Base-by-base conservation (phyloP, 1,139 yeast genomes). In the Debaryomyces sp. region DNA sequence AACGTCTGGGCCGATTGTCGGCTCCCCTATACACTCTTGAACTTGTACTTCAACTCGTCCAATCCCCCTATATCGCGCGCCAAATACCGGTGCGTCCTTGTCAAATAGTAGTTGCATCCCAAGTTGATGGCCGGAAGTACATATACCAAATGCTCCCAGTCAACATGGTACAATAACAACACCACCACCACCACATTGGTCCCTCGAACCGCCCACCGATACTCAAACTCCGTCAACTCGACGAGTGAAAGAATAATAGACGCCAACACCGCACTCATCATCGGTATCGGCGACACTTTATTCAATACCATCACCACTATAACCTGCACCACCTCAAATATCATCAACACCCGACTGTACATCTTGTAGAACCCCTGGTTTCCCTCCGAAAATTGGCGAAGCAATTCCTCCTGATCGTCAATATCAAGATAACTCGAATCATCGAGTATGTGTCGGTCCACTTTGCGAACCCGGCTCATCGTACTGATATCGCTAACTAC, bases 1-100 rank as follows among this genome's bases (percentile, higher is more conserved):
- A 13, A 8, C 18, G 15, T 1, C 13, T 13, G 17, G 18, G 4
- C 33, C n/a, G n/a, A 9, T n/a, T 8, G 5, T 15, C 34, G 15
- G 15, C 34, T 17, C 22, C 5, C 34, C 35, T 47, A 63, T 12
- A 57, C 67, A 49, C 54, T 54, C 46, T 65, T 65, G 48, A 58
- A 64, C 49, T 65, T 65, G 44, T 65, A 65, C 46, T 50, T 60
- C 47, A 57, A 53, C 6, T 43, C 39, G 10, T 43, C 44, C 42
- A 66, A 55, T 17, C 46, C 43, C 15, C 49, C 41, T 9, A 66
- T 57, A 41, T 54, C 55, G 10, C 36, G 29, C 10, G 40, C 49
- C 22, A 54, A 52, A 12, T 41, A 50, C 33, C 44, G 38, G 50
- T 55, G 58, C 52, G 57, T 53, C 22, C 47, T 40, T 12, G 45